Evolutionary conservation across 1,284 basidiomycete species (phyloP).

Genomic region (Ceratobasidium sp.): DNA sequence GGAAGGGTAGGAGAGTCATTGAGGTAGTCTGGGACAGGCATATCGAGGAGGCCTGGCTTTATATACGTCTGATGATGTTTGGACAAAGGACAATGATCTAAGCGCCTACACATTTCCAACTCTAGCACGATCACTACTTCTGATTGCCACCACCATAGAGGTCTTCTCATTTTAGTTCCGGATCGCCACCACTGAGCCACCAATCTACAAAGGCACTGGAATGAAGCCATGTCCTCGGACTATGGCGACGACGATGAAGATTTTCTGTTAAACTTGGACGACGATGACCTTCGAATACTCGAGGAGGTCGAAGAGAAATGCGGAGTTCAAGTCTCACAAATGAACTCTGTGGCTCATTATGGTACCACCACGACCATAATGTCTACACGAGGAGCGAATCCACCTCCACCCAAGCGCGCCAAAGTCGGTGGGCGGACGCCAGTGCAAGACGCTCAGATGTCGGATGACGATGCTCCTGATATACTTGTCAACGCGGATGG

Average conservation of each 20-base stretch:
- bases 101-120: slow-evolving; percentile 1
- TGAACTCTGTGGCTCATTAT: background rate
- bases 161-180: slow-evolving; percentile 1
- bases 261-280: slow-evolving; percentile 35
- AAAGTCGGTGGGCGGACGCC: slow-evolving; percentile 9
- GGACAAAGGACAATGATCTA: slow-evolving; percentile 12
- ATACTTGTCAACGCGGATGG: slow-evolving; percentile 35
- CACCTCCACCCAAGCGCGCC: slow-evolving; percentile 27
- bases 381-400: slow-evolving; percentile 20
- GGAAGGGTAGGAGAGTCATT: slow-evolving; percentile 3
- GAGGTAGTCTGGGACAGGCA: background rate
- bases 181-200: slow-evolving; percentile 22
- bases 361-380: background rate
- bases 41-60: background rate
- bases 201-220: background rate
- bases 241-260: slow-evolving; percentile 36
- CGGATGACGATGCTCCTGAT: slow-evolving; percentile 32
- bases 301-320: slow-evolving; percentile 39
- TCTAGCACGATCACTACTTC: background rate
- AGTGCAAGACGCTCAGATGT: background rate
- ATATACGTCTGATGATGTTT: slow-evolving; percentile 11
- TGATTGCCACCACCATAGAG: background rate
- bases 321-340: slow-evolving; percentile 4
- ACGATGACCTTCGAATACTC: slow-evolving; percentile 31
- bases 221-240: slow-evolving; percentile 41